Evolutionary conservation across 306 rosid species (phyloP), one percentile per base, ranked within the genome.

Genomic region (Vigna reflexopilosa): DNA sequence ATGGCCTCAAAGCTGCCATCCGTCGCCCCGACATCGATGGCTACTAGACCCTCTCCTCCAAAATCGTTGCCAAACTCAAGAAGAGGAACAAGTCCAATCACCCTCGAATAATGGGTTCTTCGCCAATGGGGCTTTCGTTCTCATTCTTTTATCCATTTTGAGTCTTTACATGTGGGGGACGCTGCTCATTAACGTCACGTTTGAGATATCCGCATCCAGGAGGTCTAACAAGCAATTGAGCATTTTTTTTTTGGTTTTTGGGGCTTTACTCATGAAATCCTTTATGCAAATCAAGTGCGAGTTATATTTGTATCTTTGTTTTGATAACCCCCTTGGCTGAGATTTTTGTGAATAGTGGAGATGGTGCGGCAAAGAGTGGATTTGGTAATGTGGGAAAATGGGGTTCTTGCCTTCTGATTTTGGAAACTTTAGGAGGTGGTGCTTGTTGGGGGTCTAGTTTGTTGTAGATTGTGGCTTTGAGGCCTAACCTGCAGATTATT

Each of bases 181-280:
- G 19, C 44, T 79, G 50, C 84, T 91, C 32, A 76, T 15, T 1
- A 91, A 78, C 81, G 51, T 81, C 45, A 80, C 97, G 30, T 80
- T 84, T 54, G 96, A 95, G 87, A 91, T 83, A 84, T 95, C 96
- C 13, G 97, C 93, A 0, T 92, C 98, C 2, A 87, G 93, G 79
- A 79, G 90, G 20, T 85, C 91, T 0, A 97, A 92, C 86, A 95
- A 91, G 85, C 97, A 89, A 78, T 51, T 95, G 66, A 86, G 98
- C 24, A 58, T 22, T 88, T 36, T 26, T 81, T 30, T 81, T 87
- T 16, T 93, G 96, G 76, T 82, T 76, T 75, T 67, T 78, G 22
- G 97, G 97, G 28, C 30, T 85, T 73, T 66, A 63, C 81, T 44
- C 78, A 97, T 7, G 26, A 10, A 40, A 78, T 87, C 50, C 80